Conservation (phyloP, 192 early-diverging fungal species). For the Rhizoclosmatium sp. region DNA sequence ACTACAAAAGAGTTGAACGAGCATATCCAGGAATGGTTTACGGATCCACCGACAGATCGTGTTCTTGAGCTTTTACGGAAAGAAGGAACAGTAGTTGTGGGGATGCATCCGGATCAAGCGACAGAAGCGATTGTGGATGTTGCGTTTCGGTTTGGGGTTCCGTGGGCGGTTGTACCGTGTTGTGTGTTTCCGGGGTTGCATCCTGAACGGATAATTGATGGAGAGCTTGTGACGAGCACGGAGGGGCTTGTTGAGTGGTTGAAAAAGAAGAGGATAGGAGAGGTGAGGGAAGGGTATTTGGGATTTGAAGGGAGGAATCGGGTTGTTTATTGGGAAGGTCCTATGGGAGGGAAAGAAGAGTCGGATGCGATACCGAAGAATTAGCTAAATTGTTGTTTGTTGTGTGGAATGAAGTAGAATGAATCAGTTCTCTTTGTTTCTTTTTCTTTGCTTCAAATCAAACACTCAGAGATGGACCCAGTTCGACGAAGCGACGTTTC, state of each 20-base stretch:
- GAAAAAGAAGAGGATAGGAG: neutral
- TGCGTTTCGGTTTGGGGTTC: constrained; percentile 49
- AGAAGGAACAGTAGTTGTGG: constrained; percentile 54
- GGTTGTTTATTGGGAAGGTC: neutral
- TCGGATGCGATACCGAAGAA: no score
- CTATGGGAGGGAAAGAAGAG: no score
- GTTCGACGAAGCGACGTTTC: constrained; percentile 45
- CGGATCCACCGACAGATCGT: no score
- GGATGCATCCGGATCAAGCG: constrained; percentile 66
- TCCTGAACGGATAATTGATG: constrained; percentile 47
- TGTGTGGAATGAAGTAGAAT: no score
- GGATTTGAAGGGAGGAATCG: constrained; percentile 20
- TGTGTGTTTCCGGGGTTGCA: constrained; percentile 66
- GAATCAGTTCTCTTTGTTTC: no score
- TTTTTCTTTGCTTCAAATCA: no score
- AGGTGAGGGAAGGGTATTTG: neutral
- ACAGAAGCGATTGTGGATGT: constrained; percentile 64
- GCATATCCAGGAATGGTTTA: neutral
- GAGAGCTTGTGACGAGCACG: neutral
- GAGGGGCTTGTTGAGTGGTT: constrained; percentile 10
- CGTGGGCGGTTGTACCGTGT: constrained; percentile 66
- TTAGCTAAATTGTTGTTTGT: neutral
- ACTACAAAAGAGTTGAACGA: constrained; percentile 3
- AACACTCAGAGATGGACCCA: neutral
- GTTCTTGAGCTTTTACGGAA: neutral